These are phyloP conservation scores for Taiwanofungus camphoratus DNA, from an alignment of 1,284 basidiomycete genomes.

Conservation along the genomic window DNA sequence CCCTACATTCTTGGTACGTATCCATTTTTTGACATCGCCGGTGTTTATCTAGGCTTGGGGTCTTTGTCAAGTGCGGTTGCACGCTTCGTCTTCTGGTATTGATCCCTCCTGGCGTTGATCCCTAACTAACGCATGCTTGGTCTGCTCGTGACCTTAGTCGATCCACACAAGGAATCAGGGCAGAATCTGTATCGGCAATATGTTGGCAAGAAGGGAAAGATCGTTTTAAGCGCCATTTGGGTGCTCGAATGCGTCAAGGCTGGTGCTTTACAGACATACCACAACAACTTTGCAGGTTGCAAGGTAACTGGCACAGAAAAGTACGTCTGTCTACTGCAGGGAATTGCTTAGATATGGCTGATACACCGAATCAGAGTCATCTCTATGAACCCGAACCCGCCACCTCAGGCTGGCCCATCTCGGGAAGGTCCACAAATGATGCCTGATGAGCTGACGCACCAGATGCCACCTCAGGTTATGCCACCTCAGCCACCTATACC, in stretches of 20 bases:
- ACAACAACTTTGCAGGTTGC: slow-evolving; percentile 69
- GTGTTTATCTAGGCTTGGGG: no score
- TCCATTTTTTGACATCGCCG: background rate
- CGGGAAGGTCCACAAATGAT: slow-evolving; percentile 13
- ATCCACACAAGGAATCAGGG: slow-evolving; percentile 71
- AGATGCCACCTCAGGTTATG: slow-evolving; percentile 14
- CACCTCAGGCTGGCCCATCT: slow-evolving; percentile 15
- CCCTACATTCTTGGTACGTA: slow-evolving; percentile 68
- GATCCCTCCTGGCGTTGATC: no score
- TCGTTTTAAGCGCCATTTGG: slow-evolving; percentile 68
- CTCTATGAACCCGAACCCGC: slow-evolving; percentile 9
- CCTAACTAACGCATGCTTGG: slow-evolving; percentile 18
- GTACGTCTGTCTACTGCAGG: slow-evolving; percentile 31
- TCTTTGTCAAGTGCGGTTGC: no score
- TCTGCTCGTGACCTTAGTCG: slow-evolving; percentile 53
- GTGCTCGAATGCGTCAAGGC: slow-evolving; percentile 65
- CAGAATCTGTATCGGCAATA: slow-evolving; percentile 75
- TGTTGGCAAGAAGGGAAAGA: slow-evolving; percentile 68
- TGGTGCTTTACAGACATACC: slow-evolving; percentile 63
- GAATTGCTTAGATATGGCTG: background rate
- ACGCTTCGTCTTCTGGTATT: no score
- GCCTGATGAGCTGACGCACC: slow-evolving; percentile 13
- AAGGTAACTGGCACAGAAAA: slow-evolving; percentile 71
- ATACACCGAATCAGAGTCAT: slow-evolving; percentile 12
- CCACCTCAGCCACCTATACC: slow-evolving; percentile 15